Evolutionary conservation across 169 alveolate species (phyloP), one percentile per base, ranked within the genome.

Genomic region (Cryptosporidium andersoni): DNA sequence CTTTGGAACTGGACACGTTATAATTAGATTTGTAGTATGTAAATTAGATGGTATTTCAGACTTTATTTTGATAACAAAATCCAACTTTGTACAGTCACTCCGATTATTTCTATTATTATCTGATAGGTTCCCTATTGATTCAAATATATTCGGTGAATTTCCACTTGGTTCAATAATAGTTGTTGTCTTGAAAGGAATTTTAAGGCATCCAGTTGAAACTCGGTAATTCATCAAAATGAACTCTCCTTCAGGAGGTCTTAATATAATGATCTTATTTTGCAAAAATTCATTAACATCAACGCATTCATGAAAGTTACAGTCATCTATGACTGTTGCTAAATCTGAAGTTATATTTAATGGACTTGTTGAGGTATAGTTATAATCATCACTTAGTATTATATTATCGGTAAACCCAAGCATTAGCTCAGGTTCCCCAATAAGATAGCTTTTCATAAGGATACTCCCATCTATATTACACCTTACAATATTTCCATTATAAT

Each of bases 181-280:
- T 80, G 94, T 91, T 47, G 66, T 65, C 81, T 91, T 82, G 81
- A 93, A 93, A 14, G 96, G 96, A 1, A 91, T 93, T n/a, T 82
- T 80, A 40, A 82, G 45, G 5, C 64, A 66, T 16, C 91, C 92
- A 49, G 88, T 89, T 9, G 92, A 82, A 36, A 96, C 93, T 80
- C 98, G 89, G 88, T 97, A 97, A 81, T 97, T 95, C 98, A 97
- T 95, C 43, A 96, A 96, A 67, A 95, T 93, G 66, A 96, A 95
- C 85, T 96, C 98, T n/a, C 99, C 99, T 81, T 95, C 98, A 2
- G 98, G 99, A 8, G 99, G 99, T 45, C 89, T 80, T 64, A 97
- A 94, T 62, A 95, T 91, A 43, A 96, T 88, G 3, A 95, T 93
- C 62, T 92, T 94, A 14, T 66, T 90, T 37, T 64, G 88, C 91